phyloP scores from a whole-genome alignment of 805 yeast species.

The Wickerhamomyces subpelliculosus region DNA sequence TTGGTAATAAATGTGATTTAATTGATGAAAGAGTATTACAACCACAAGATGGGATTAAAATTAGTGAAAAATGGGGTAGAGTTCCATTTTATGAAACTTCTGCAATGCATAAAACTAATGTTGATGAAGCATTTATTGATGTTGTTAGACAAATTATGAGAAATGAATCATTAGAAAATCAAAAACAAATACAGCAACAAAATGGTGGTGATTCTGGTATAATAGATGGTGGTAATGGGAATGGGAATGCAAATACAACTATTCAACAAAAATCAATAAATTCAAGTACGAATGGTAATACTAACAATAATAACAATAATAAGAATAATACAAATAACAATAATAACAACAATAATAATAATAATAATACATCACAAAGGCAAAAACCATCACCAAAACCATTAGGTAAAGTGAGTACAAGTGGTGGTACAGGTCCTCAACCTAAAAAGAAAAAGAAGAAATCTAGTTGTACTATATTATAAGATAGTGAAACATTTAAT shows the following conservation, averaged over 20 bases:
- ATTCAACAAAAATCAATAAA: too few relatives aligned
- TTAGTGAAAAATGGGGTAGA: slow-evolving; percentile 76
- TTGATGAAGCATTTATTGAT: slow-evolving; percentile 85
- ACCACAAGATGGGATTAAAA: slow-evolving; percentile 76
- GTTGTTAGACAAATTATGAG: slow-evolving; percentile 86
- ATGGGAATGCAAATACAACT: too few relatives aligned
- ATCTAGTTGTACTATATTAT: slow-evolving; percentile 19
- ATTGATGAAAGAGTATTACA: slow-evolving; percentile 66
- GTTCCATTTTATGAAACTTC: slow-evolving; percentile 91
- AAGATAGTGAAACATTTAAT: not conserved
- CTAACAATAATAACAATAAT: not conserved
- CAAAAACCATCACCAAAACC: slow-evolving; percentile 8
- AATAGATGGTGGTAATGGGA: too few relatives aligned
- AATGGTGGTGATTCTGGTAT: too few relatives aligned
- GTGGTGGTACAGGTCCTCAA: not conserved
- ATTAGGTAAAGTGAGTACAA: slow-evolving; percentile 8
- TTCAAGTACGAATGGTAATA: too few relatives aligned
- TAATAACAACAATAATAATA: not conserved
- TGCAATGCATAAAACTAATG: slow-evolving; percentile 85
- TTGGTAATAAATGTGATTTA: slow-evolving; percentile 89
- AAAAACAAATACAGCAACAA: slow-evolving; percentile 1
- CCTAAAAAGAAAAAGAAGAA: slow-evolving; percentile 22
- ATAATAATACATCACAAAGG: not conserved
- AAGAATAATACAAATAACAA: not conserved
- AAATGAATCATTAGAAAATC: slow-evolving; percentile 38